Evolutionary conservation across 2,329 filamentous ascomycete species (phyloP), one percentile per base, ranked within the genome.

Genomic region (Raffaelea deltoideospora): DNA sequence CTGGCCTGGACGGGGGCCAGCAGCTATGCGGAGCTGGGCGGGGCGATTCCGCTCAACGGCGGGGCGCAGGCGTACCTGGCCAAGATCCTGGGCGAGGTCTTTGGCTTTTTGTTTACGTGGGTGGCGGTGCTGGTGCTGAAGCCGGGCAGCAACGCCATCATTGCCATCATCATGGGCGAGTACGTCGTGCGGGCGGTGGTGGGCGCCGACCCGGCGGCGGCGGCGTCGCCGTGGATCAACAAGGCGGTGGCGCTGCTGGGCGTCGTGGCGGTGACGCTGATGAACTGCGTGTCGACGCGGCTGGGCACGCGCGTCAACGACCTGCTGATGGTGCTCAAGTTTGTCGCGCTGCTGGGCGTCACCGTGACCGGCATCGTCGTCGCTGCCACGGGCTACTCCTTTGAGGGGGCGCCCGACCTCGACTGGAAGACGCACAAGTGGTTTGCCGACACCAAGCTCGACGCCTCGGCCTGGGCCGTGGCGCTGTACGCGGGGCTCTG

Each of bases 121-220:
- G 86, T 84, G 35, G 87, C 90, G 1, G 85, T 96, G 14, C 71
- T 90, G 41, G 90, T 98, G 11, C 64, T 98, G 43, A 96, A 95
- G 60, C 90, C 90, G 1, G 90, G 90, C 3, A 82, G 83, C 28
- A 79, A 86, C 10, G 90, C 90, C 43, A 98, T 98, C 52, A 85
- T 98, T 45, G 72, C 88, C 45, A 95, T 98, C 47, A 95, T 98
- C 50, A 95, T 96, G 65, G 90, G 90, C 31, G 90, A 98, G 59
- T 98, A 98, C 53, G 64, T 94, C n/a, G 84, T 95, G 37, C 72
- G 86, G 33, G 87, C 86, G 13, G 69, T 81, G 31, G 79, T 93
- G 40, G 87, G 87, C 9, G 76, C 86, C n/a, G 84, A 94, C 40
- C 82, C 82, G 3, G 77, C 82, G 49, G 75, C 76, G 19, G 75